A percentile compares a stretch with the other conserved stretches of the same genome.
phyloP scores from a whole-genome alignment of 495 filamentous ascomycete species.

The Tuber magnatum region DNA sequence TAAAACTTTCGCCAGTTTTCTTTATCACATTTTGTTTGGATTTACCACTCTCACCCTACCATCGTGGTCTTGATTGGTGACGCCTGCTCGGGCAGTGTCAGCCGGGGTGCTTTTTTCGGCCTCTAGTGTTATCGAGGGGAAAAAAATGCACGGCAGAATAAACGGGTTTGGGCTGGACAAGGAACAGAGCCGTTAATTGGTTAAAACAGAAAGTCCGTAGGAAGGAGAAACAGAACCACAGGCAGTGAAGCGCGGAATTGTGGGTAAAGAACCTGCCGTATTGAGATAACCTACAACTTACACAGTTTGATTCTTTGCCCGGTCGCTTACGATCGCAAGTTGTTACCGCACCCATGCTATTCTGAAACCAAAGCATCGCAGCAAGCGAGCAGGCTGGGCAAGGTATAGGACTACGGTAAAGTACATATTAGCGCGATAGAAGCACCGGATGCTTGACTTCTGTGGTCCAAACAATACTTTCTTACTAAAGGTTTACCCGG shows the following conservation, averaged over 20 bases:
- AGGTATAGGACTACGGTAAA: not conserved
- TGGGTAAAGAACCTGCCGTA: not conserved
- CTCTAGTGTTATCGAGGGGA: no score
- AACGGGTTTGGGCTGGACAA: not conserved
- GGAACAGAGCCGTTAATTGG: not conserved
- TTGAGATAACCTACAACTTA: not conserved
- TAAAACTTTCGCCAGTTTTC: slow-evolving; percentile 16
- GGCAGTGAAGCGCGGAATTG: not conserved
- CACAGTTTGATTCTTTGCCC: not conserved
- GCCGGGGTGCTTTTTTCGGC: not conserved
- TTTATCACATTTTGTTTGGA: slow-evolving; percentile 21
- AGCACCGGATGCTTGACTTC: not conserved
- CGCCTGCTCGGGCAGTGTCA: not conserved
- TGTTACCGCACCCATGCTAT: not conserved
- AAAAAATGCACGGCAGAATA: no score
- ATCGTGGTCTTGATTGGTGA: slow-evolving; percentile 11
- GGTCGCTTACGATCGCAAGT: not conserved
- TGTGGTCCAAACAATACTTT: not conserved
- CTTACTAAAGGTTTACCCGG: not conserved
- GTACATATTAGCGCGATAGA: not conserved
- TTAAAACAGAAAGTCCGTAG: not conserved
- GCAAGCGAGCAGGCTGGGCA: not conserved
- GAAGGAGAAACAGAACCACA: not conserved
- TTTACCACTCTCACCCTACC: not conserved
- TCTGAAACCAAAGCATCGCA: not conserved